Percentiles rank a stretch among this genome's conserved stretches.
Conservation (phyloP, 2,329 filamentous ascomycete species). For the Cephalotrichum gorgonifer region DNA sequence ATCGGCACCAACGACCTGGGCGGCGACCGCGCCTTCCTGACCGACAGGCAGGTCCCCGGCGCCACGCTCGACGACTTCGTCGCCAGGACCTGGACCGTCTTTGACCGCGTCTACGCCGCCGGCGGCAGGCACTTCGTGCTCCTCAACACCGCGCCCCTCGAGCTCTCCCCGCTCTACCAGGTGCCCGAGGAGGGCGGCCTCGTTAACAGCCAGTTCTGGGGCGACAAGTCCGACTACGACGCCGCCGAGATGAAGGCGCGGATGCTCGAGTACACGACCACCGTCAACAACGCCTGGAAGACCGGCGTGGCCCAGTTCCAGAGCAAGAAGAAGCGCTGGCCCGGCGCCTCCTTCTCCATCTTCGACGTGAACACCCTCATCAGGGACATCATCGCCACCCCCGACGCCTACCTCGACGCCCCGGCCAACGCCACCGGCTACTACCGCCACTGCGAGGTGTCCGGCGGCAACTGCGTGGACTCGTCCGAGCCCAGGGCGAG, state of each 20-base stretch:
- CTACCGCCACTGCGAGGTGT: constrained; percentile 40
- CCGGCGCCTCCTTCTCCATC: constrained; percentile 50
- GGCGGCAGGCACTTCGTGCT: constrained; percentile 64
- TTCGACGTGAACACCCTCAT: constrained; percentile 59
- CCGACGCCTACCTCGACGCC: constrained; percentile 48
- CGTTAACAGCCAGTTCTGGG: constrained; percentile 33
- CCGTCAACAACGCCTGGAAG: constrained; percentile 36
- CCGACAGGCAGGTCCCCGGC: constrained; percentile 47
- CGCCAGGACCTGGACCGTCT: constrained; percentile 54
- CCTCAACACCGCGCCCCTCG: constrained; percentile 57
- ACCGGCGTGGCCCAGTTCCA: constrained; percentile 39
- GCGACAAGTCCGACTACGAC: constrained; percentile 33
- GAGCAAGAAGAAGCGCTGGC: constrained; percentile 35
- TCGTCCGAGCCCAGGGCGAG: constrained; percentile 37
- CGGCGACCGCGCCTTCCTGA: constrained; percentile 47
- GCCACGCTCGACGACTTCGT: constrained; percentile 55
- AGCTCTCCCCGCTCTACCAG: constrained; percentile 59
- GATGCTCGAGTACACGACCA: constrained; percentile 34
- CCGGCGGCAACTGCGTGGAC: constrained; percentile 22
- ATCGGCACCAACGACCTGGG: constrained; percentile 77
- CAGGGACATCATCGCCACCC: constrained; percentile 53
- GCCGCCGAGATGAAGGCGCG: constrained; percentile 33
- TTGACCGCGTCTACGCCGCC: constrained; percentile 52
- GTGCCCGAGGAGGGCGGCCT: constrained; percentile 29
- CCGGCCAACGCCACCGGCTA: constrained; percentile 53